Conservation (phyloP, 1,284 basidiomycete species). For the Trichosporon coremiiforme region DNA sequence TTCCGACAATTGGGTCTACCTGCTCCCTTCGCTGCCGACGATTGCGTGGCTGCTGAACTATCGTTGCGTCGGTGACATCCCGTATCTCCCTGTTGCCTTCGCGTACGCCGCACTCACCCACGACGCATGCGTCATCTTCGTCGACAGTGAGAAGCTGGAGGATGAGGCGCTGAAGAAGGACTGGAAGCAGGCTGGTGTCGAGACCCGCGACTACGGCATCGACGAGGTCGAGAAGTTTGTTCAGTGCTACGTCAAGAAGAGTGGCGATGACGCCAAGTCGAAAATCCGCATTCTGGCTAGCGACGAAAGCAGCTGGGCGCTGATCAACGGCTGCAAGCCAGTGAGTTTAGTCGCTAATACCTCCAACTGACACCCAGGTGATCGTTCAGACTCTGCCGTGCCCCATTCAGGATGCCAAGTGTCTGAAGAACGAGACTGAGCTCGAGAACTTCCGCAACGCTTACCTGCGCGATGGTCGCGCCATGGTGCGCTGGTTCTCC, state of each 20-base stretch:
- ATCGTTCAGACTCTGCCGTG: slow-evolving; percentile 47
- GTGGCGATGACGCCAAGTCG: slow-evolving; percentile 25
- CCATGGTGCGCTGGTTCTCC: slow-evolving; percentile 84
- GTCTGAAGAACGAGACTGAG: slow-evolving; percentile 84
- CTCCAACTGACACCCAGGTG: slow-evolving; percentile 31
- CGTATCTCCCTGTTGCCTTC: slow-evolving; percentile 83
- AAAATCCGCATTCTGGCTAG: slow-evolving; percentile 42
- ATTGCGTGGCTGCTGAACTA: slow-evolving; percentile 79
- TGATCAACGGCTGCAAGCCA: slow-evolving; percentile 40
- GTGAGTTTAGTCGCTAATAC: slow-evolving; percentile 31
- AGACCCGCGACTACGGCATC: slow-evolving; percentile 65
- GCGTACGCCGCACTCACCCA: slow-evolving; percentile 75
- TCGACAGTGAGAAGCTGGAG: slow-evolving; percentile 50
- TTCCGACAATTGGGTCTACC: slow-evolving; percentile 48
- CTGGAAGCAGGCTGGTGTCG: slow-evolving; percentile 62
- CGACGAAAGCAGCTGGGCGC: slow-evolving; percentile 50
- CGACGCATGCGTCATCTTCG: slow-evolving; percentile 55
- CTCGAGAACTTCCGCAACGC: slow-evolving; percentile 78
- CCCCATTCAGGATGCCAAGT: slow-evolving; percentile 74
- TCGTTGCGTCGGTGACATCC: slow-evolving; percentile 73
- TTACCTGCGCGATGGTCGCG: slow-evolving; percentile 86
- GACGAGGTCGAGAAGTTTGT: slow-evolving; percentile 69
- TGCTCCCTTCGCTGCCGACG: slow-evolving; percentile 56
- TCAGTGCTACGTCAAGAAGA: slow-evolving; percentile 16
- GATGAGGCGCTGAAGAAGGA: slow-evolving; percentile 37